Base-by-base conservation (phyloP, 768 basidiomycete species). In the Lentinula sp. region DNA sequence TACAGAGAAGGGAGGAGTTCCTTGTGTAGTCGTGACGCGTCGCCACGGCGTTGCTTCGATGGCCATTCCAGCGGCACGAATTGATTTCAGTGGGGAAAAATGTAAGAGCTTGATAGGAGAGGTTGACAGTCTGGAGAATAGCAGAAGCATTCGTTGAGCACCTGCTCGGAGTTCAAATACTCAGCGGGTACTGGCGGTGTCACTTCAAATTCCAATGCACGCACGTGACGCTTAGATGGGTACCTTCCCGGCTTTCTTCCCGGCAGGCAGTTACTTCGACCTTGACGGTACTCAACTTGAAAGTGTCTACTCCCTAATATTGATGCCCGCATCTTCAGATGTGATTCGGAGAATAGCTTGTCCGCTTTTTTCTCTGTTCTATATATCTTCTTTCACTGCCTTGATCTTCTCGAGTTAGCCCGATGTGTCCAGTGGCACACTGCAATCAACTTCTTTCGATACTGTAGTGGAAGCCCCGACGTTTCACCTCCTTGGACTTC, bases 1-100 rank as follows among this genome's bases (percentile, higher is more conserved):
- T 39, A 85, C 69, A 4, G 73, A 77, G 67, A 83, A 86, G 0
- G 78, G 71, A 2, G 83, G 84, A 28, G 70, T 65, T 1, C 65
- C 61, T 28, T 64, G 61, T 8, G 64, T 37, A 10, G 70, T 68
- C 34, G 65, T 62, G 56, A 75, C 72, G 54, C 73, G 73, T 64
- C 62, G 65, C 78, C 78, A 80, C 13, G 46, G n/a, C 35, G 77
- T 66, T 18, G 61, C 52, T 34, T 39, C 62, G 28, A 65, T 65
- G 35, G 68, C 64, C 66, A 67, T 69, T 61, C 65, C 34, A 52
- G 64, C 62, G 7, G 31, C 21, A 16, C 46, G 46, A 11, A 23
- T 18, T n/a, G 16, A n/a, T 18, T 37, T 35, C 31, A 59, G 23
- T 28, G 39, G 2, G 42, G n/a, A n/a, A 16, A 9, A 9, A 13